Evolutionary conservation across 176 grass and related monocot species (phyloP).

Genomic region (Carex myosuroides): DNA sequence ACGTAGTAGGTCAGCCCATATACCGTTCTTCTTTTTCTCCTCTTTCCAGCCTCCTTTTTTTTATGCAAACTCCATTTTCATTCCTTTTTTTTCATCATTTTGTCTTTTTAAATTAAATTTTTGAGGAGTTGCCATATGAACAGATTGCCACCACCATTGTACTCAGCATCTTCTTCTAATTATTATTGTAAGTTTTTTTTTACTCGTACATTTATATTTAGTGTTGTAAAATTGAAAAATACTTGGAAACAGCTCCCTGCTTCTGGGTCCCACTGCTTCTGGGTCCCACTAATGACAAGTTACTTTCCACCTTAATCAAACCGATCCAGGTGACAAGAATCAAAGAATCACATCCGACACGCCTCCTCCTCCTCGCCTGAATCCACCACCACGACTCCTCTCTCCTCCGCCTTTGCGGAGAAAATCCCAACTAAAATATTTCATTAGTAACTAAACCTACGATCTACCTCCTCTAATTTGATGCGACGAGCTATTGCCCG

Average conservation of each 20-base stretch:
- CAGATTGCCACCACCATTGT: too few relatives aligned
- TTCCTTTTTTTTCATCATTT: too few relatives aligned
- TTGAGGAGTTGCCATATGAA: too few relatives aligned
- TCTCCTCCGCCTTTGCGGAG: conserved; percentile 22
- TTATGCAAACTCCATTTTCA: too few relatives aligned
- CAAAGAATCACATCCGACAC: neutral
- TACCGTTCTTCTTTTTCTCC: too few relatives aligned
- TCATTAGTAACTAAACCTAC: neutral
- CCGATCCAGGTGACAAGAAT: neutral
- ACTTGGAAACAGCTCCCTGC: neutral
- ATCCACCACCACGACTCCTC: conserved; percentile 16
- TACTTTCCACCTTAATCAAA: neutral
- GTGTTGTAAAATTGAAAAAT: too few relatives aligned
- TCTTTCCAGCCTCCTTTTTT: too few relatives aligned
- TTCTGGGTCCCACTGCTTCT: neutral
- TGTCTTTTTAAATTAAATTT: too few relatives aligned
- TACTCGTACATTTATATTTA: too few relatives aligned
- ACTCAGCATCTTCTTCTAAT: too few relatives aligned
- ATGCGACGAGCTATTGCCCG: conserved; percentile 53
- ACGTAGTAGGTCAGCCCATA: too few relatives aligned
- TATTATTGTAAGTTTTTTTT: too few relatives aligned
- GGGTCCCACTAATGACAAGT: neutral
- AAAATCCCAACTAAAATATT: neutral
- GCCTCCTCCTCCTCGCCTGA: conserved; percentile 16
- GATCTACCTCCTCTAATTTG: conserved; percentile 12